Evolutionary conservation across 1,284 basidiomycete genomes (phyloP).

Genomic region (Microbotryum scabiosae): DNA sequence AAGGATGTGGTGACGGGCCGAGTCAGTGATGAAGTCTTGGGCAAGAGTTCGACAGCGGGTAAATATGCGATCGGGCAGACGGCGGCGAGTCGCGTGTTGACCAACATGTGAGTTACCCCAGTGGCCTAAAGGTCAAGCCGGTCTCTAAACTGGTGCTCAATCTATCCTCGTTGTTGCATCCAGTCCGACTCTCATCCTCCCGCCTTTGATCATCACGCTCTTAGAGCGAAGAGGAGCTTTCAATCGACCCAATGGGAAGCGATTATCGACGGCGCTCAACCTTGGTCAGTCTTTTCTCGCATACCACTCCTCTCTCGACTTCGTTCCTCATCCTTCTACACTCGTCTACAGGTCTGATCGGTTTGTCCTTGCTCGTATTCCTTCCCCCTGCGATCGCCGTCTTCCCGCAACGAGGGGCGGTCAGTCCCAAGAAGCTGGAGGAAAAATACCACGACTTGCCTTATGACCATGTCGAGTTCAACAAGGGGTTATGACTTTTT

Average conservation of each 20-base stretch:
- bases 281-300: constrained; percentile 34
- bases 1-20: constrained; percentile 23
- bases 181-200: constrained; percentile 48
- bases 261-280: constrained; percentile 38
- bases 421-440: constrained; percentile 42
- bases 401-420: constrained; percentile 46
- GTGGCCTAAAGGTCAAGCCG: constrained; percentile 1
- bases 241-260: constrained; percentile 39
- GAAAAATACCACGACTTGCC: constrained; percentile 39
- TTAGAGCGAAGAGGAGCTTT: constrained; percentile 42
- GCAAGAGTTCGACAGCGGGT: constrained; percentile 45
- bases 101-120: constrained; percentile 43
- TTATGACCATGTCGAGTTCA: constrained; percentile 44
- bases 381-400: constrained; percentile 50
- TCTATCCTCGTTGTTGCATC: not conserved
- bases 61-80: constrained; percentile 47
- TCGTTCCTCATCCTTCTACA: not conserved
- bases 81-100: constrained; percentile 46
- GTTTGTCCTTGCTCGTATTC: constrained; percentile 46
- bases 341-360: constrained; percentile 38
- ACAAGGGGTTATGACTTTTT: constrained; percentile 43
- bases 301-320: not conserved
- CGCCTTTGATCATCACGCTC: constrained; percentile 45
- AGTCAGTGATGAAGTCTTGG: constrained; percentile 38
- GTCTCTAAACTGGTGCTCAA: not conserved